Percentiles rank a stretch among this genome's conserved stretches.
These are phyloP conservation scores for Colletotrichum costaricense DNA, from an alignment of 2,329 filamentous ascomycete species.

Conservation along the genomic window DNA sequence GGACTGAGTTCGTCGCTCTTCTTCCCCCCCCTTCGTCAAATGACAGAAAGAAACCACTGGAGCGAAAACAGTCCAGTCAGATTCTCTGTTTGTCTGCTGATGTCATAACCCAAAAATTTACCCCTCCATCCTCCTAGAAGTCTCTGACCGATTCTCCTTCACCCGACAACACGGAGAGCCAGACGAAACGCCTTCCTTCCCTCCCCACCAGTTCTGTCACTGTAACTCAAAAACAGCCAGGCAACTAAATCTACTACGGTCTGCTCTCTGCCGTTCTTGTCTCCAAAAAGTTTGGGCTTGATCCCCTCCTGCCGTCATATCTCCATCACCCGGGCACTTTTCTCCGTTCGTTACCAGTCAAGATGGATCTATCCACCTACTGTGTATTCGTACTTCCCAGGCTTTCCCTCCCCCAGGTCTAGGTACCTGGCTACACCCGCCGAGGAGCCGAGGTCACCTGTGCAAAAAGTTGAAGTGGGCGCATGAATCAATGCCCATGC, in stretches of 20 bases:
- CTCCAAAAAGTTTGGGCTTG: background rate
- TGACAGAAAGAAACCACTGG: background rate
- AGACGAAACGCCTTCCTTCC: background rate
- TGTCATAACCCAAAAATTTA: slow-evolving; percentile 4
- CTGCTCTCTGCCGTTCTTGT: background rate
- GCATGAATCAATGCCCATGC: slow-evolving; percentile 25
- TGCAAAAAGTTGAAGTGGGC: background rate
- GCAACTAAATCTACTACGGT: background rate
- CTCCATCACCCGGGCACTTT: background rate
- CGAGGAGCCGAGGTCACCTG: slow-evolving; percentile 15
- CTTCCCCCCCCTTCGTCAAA: background rate
- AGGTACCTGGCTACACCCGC: background rate
- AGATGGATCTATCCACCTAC: background rate
- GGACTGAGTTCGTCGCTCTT: background rate
- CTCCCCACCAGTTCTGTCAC: background rate
- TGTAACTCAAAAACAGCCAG: background rate
- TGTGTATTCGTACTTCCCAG: too few relatives aligned
- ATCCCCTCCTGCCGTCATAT: background rate
- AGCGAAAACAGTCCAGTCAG: background rate
- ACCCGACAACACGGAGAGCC: background rate
- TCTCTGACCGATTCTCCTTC: background rate
- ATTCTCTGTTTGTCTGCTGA: background rate
- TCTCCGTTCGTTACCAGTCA: background rate
- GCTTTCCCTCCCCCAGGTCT: too few relatives aligned
- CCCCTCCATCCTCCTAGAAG: background rate